These are phyloP conservation scores for Gracilariopsis chorda DNA, from an alignment of 23 red algal genomes.

Conservation along the genomic window DNA sequence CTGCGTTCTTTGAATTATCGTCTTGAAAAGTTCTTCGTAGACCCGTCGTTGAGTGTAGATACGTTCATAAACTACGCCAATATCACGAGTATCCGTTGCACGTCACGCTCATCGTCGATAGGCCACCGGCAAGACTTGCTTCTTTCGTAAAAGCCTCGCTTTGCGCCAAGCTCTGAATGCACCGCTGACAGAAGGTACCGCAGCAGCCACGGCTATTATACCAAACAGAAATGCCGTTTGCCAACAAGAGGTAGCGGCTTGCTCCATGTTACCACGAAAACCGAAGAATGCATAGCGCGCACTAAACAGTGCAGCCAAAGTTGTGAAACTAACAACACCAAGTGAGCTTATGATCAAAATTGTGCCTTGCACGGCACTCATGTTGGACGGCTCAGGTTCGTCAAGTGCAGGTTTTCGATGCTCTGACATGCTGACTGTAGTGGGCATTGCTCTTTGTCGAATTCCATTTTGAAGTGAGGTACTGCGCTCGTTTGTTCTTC, in stretches of 20 bases:
- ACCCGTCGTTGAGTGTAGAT: too few species aligned
- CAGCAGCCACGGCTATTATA: constrained; percentile 18
- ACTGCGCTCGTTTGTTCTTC: background rate
- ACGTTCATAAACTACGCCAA: too few species aligned
- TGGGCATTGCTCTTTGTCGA: background rate
- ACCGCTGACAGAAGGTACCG: constrained; percentile 19
- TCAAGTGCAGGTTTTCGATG: background rate
- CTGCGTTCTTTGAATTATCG: too few species aligned
- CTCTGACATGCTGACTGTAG: background rate
- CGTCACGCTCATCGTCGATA: constrained; percentile 6
- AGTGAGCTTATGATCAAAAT: constrained; percentile 30
- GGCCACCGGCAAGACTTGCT: constrained; percentile 19
- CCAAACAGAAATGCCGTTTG: constrained; percentile 47
- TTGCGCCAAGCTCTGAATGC: background rate
- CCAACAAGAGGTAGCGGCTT: constrained; percentile 49
- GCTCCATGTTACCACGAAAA: constrained; percentile 62
- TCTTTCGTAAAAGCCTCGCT: background rate
- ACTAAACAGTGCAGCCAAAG: constrained; percentile 23
- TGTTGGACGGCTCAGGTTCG: background rate
- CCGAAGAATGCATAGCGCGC: constrained; percentile 52
- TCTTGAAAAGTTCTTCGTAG: too few species aligned
- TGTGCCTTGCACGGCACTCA: constrained; percentile 1
- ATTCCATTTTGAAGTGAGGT: background rate
- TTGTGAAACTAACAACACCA: constrained; percentile 33
- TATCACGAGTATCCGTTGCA: too few species aligned